Evolutionary conservation across 2,329 filamentous ascomycete species (phyloP).

Genomic region (Ophiostoma pallidulum): DNA sequence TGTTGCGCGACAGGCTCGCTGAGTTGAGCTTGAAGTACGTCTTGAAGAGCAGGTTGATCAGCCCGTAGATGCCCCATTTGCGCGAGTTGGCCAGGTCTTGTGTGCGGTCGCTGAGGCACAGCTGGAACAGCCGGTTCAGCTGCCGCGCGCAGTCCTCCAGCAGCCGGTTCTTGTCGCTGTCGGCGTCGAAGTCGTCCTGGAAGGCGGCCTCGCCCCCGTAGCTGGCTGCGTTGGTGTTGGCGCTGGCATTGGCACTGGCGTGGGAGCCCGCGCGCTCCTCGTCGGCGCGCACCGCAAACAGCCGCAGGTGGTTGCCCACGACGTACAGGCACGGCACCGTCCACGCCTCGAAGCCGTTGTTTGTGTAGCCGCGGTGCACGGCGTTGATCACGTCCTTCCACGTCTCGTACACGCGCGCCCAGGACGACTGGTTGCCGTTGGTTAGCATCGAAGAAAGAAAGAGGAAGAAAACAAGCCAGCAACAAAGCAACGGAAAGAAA

Average conservation of each 20-base stretch:
- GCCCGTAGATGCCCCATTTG: slow-evolving; percentile 97
- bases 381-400: slow-evolving; percentile 79
- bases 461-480: too few species aligned
- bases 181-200: slow-evolving; percentile 73
- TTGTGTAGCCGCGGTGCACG: slow-evolving; percentile 73
- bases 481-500: too few species aligned
- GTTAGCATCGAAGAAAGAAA: too few species aligned
- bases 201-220: slow-evolving; percentile 39
- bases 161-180: slow-evolving; percentile 69
- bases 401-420: slow-evolving; percentile 72
- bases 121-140: slow-evolving; percentile 82
- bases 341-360: slow-evolving; percentile 72
- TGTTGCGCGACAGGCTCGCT: slow-evolving; percentile 79
- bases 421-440: slow-evolving; percentile 40
- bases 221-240: too few species aligned
- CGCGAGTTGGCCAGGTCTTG: slow-evolving; percentile 65
- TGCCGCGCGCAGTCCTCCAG: slow-evolving; percentile 85
- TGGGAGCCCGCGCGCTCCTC: slow-evolving; percentile 47
- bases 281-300: slow-evolving; percentile 88
- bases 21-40: slow-evolving; percentile 96
- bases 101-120: slow-evolving; percentile 84
- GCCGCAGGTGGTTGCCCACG: slow-evolving; percentile 73
- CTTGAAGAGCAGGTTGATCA: slow-evolving; percentile 92
- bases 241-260: slow-evolving; percentile 18
- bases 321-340: slow-evolving; percentile 85